Evolutionary conservation across 805 yeast genomes (phyloP), one percentile per base, ranked within the genome.

Genomic region (Candida insectalens): DNA sequence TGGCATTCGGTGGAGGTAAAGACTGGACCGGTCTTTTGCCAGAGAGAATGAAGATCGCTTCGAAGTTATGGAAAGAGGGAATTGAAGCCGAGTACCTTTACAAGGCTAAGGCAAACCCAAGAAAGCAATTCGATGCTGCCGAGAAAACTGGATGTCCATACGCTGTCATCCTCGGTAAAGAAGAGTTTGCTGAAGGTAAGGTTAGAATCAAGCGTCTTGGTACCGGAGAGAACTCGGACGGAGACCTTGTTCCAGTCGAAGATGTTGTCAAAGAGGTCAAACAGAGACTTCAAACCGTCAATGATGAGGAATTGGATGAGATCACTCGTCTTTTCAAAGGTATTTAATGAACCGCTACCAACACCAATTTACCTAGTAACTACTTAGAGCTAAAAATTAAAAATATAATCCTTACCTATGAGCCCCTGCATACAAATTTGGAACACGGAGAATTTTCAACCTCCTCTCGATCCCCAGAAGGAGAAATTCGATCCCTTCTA

Each of bases 1-100:
- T 92, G 96, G 97, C 98, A 1, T 88, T 92, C 52, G 98, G 98
- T 45, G 97, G 96, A 50, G 98, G 97, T 50, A 83, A 83, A 48
- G 94, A 81, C 41, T 88, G 96, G 96, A 76, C 69, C 39, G 98
- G 97, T 5, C 85, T 83, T 63, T 64, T 92, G 50, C 73, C 77
- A 37, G 96, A 92, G 63, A 80, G 98, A 65, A 87, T 92, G 95
- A 49, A 69, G 20, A 71, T 92, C 30, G 76, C 96, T 35, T 79
- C 84, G 50, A 57, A 66, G 47, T 69, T 92, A 47, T 92, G 98
- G 98, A 67, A 66, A 27, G 81, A 80, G 6, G 96, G 92, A 23
- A 77, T 92, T 43, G 94, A 84, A 55, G 68, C 94, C 30, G 98
- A 92, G 63, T 94, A 77, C 57, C 68, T 89, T 41, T 92, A 84